Percentiles rank a stretch among this genome's conserved stretches.
phyloP scores from a whole-genome alignment of 495 filamentous ascomycete genomes.

The Lasiosphaeris hirsuta region DNA sequence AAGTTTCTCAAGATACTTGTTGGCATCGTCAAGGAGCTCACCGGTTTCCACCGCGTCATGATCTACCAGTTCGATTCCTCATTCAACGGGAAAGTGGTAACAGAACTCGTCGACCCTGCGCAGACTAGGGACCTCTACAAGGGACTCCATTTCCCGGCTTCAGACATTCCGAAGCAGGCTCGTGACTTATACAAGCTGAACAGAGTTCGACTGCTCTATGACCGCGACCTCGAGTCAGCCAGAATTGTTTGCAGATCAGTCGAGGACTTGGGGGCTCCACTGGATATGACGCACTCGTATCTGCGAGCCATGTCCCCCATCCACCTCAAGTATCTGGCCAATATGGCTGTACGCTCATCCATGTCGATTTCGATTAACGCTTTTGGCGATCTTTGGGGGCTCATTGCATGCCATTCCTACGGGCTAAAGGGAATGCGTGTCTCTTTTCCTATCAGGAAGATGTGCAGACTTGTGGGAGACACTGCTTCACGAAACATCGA shows the following conservation, averaged over 20 bases:
- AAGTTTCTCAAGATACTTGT: conserved; percentile 68
- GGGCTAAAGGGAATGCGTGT: conserved; percentile 78
- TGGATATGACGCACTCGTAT: conserved; percentile 84
- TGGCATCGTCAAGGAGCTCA: conserved; percentile 81
- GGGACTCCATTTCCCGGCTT: conserved; percentile 85
- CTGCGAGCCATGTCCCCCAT: conserved; percentile 90
- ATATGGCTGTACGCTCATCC: conserved; percentile 86
- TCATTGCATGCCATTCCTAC: conserved; percentile 87
- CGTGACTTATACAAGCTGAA: conserved; percentile 78
- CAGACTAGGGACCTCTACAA: conserved; percentile 86
- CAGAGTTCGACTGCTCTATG: conserved; percentile 75
- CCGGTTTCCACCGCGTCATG: conserved; percentile 90
- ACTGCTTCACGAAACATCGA: conserved; percentile 86
- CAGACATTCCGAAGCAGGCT: conserved; percentile 86
- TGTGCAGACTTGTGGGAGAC: conserved; percentile 91
- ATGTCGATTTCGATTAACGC: conserved; percentile 95
- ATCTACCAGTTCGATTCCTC: conserved; percentile 86
- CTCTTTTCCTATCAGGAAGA: conserved; percentile 85
- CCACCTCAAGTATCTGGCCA: conserved; percentile 81
- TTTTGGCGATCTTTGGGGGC: conserved; percentile 81
- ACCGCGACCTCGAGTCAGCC: conserved; percentile 70
- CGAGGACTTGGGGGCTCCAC: conserved; percentile 70
- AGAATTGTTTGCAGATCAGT: conserved; percentile 76
- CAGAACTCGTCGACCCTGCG: conserved; percentile 76
- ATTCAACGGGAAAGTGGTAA: conserved; percentile 84